phyloP scores from a whole-genome alignment of 345 rosid species.

The Citrus medica region DNA sequence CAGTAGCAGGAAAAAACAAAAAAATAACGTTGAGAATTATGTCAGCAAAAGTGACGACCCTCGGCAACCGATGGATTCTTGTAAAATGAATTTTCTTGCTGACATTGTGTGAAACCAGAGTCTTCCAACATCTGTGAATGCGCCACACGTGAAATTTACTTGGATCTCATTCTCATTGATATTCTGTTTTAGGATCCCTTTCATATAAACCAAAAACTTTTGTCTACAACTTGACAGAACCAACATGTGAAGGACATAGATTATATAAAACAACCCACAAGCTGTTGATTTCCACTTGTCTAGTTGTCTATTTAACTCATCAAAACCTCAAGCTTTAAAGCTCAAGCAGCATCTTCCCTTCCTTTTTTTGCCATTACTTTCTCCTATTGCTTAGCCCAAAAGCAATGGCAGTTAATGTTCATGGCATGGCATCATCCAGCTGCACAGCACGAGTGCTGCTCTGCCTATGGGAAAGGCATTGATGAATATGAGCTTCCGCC shows the following conservation, averaged over 20 bases:
- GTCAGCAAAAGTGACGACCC: too few relatives aligned
- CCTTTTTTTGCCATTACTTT: not conserved
- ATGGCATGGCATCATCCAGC: conserved; percentile 18
- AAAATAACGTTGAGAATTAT: too few relatives aligned
- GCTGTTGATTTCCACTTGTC: not conserved
- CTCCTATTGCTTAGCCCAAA: not conserved
- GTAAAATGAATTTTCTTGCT: too few relatives aligned
- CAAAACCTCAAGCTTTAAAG: not conserved
- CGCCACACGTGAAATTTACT: too few relatives aligned
- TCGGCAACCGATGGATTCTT: too few relatives aligned
- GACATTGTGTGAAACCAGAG: too few relatives aligned
- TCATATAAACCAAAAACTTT: too few relatives aligned
- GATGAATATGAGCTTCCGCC: conserved; percentile 19
- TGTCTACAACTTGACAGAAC: not conserved
- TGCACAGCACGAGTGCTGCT: conserved; percentile 19
- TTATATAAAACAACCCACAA: not conserved
- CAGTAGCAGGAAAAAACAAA: too few relatives aligned
- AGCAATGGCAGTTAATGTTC: conserved; percentile 25
- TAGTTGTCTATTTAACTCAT: not conserved
- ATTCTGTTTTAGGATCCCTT: too few relatives aligned
- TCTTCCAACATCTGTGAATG: too few relatives aligned
- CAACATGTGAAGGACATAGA: not conserved
- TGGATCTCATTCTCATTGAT: too few relatives aligned
- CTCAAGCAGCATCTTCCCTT: not conserved
- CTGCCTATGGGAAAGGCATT: conserved; percentile 25